Evolutionary conservation across 192 early-diverging fungal genomes (phyloP).

Genomic region (Podila minutissima): DNA sequence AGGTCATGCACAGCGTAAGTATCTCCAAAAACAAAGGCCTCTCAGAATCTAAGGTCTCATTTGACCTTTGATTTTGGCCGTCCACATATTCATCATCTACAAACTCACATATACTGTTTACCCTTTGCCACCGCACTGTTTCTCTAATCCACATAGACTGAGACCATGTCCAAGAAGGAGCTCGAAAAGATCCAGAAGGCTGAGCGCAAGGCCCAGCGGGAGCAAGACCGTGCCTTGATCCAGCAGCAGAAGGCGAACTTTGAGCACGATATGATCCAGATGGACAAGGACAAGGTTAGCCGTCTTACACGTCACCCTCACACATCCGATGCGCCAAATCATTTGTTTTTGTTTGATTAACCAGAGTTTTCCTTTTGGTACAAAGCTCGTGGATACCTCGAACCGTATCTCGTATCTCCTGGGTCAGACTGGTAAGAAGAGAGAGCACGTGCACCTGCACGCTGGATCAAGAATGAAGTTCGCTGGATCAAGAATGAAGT

Average conservation of each 20-base stretch:
- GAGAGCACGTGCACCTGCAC: not conserved
- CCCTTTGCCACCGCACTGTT: no score
- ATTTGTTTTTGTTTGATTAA: not conserved
- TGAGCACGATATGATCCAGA: conserved; percentile 32
- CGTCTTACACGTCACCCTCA: not conserved
- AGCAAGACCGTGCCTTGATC: conserved; percentile 40
- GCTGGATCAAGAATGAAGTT: not conserved
- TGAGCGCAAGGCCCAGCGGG: conserved; percentile 45
- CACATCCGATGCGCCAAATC: not conserved
- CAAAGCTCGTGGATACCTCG: conserved; percentile 42
- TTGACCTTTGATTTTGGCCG: not conserved
- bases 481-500: not conserved
- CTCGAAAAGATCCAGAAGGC: conserved; percentile 30
- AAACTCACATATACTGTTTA: no score
- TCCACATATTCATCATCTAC: not conserved
- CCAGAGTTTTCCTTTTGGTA: not conserved
- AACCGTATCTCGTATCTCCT: conserved; percentile 49
- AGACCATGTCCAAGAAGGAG: conserved; percentile 31
- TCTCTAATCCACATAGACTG: not conserved
- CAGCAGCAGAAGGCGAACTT: conserved; percentile 46
- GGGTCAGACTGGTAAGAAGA: conserved; percentile 37
- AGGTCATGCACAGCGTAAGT: conserved; percentile 43
- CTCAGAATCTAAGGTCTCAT: not conserved
- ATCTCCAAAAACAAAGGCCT: not conserved
- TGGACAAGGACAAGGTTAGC: conserved; percentile 49